Evolutionary conservation across 2,329 filamentous ascomycete species (phyloP), one percentile per base, ranked within the genome.

Genomic region (Phialemonium atrogriseum): DNA sequence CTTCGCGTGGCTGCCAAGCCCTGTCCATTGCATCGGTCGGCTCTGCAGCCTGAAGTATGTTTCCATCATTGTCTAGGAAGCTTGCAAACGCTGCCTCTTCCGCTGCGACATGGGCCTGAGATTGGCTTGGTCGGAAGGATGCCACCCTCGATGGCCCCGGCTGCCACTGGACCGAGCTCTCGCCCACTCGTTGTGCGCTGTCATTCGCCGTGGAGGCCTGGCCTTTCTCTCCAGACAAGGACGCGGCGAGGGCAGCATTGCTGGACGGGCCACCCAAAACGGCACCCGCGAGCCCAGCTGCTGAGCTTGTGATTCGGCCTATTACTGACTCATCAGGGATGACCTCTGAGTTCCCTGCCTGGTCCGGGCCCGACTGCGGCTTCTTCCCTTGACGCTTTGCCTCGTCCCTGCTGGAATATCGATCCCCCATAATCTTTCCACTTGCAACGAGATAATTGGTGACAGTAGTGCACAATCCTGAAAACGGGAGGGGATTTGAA

Each of bases 71-170:
- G 34, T 56, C 50, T 21, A 62, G 39, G 33, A 63, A 64, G 2
- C 41, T 43, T 3, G 56, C 48, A 34, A 63, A 64, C 1, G 47
- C 47, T 4, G 47, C 45, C 36, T 62, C 58, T 24, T 56, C 49
- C 10, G 30, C 40, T 5, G 43, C 45, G 10, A 45, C 38, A 25
- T 56, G 51, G 27, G 46, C 43, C 16, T 50, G 46, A 2, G 41
- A 32, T 10, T 51, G 45, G 9, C 44, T 33, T 16, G 48, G 43
- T 30, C 43, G 52, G 34, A 62, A 48, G 19, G 40, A 40, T 17
- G 35, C 37, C 15, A 40, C 33, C 6, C 30, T 33, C 22, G 34
- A 17, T 12, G 27, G 18, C 22, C 34, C 35, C 12, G 44, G 14
- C 18, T 28, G 36, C 23, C 38, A 17, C 24, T 44, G 37, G 3